phyloP scores from a whole-genome alignment of 2,329 filamentous ascomycete species.

The Colletotrichum sansevieriae region DNA sequence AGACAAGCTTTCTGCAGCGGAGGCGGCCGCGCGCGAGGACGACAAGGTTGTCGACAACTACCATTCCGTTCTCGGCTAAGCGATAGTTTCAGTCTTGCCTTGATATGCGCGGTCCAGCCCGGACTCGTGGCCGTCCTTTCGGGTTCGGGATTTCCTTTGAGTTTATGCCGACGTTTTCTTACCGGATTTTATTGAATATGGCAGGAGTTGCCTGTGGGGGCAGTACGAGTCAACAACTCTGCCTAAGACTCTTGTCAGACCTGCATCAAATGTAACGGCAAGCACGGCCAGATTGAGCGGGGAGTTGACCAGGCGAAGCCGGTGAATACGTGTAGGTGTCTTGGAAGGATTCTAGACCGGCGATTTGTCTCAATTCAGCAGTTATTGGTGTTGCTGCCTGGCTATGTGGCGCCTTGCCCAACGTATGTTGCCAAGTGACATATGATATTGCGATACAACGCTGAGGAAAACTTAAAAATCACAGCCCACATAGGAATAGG shows the following conservation, averaged over 20 bases:
- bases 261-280: constrained; percentile 15
- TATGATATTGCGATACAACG: constrained; percentile 8
- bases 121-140: neutral
- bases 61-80: neutral
- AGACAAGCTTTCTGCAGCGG: constrained; percentile 11
- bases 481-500: neutral
- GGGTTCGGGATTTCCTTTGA: neutral
- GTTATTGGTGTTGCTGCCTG: neutral
- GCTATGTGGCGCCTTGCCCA: neutral
- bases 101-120: constrained; percentile 1
- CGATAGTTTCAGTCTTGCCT: constrained; percentile 6
- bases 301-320: neutral
- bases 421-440: constrained; percentile 14
- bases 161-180: neutral
- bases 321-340: neutral
- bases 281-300: neutral
- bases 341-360: constrained; percentile 8
- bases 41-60: neutral
- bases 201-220: neutral
- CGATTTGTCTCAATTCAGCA: constrained; percentile 13
- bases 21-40: neutral
- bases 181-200: neutral
- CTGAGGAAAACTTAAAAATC: neutral
- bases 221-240: neutral
- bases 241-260: neutral